Evolutionary conservation across 2,329 filamentous ascomycete species (phyloP).

Genomic region (Aureobasidium leucospermi): DNA sequence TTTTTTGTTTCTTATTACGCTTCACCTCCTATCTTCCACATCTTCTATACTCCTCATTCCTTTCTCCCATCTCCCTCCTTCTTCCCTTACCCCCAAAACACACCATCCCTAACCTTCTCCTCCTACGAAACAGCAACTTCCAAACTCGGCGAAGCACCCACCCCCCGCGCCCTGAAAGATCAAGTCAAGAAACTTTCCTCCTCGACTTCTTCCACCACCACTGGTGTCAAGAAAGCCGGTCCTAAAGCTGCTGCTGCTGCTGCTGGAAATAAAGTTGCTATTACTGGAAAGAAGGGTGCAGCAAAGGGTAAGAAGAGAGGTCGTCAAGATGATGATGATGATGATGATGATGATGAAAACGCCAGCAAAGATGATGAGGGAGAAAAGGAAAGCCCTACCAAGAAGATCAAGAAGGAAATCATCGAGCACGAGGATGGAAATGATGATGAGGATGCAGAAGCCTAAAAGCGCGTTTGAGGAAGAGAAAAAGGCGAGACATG

Average conservation of each 20-base stretch:
- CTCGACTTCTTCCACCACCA: no score
- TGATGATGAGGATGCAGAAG: background rate
- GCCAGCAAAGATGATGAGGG: background rate
- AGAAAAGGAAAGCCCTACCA: background rate
- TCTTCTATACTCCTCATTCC: no score
- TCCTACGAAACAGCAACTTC: background rate
- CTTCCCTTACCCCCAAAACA: no score
- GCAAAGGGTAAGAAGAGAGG: background rate
- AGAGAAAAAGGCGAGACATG: no score
- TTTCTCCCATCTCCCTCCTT: no score
- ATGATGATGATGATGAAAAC: background rate
- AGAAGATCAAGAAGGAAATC: background rate
- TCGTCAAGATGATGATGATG: background rate
- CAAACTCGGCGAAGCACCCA: constrained; percentile 1
- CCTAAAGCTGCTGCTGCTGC: background rate
- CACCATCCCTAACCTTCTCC: background rate
- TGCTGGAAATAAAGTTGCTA: no score
- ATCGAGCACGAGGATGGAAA: background rate
- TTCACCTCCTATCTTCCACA: no score
- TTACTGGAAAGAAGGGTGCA: background rate
- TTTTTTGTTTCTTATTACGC: background rate
- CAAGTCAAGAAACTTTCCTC: constrained; percentile 13
- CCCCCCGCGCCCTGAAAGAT: constrained; percentile 13
- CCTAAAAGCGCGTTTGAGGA: background rate
- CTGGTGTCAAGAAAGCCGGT: background rate